phyloP scores from a whole-genome alignment of 1,139 yeast genomes.

The Pneumocystis wakefieldiae region DNA sequence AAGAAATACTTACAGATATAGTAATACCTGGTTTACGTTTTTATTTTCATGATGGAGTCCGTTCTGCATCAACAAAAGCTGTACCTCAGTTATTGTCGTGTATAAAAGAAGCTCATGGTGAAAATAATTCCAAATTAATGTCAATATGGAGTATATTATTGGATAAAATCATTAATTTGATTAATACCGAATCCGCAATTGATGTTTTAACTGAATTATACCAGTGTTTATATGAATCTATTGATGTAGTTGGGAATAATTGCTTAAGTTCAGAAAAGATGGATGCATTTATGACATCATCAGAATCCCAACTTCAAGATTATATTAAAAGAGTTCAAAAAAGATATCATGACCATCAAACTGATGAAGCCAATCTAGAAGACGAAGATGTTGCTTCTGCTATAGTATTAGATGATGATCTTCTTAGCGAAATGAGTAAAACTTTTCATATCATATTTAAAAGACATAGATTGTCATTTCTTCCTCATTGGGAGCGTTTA shows the following conservation, averaged over 20 bases:
- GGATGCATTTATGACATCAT: slow-evolving; percentile 41
- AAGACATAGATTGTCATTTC: slow-evolving; percentile 41
- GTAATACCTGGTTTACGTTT: slow-evolving; percentile 81
- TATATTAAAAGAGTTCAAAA: slow-evolving; percentile 56
- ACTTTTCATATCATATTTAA: slow-evolving; percentile 63
- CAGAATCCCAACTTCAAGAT: slow-evolving; percentile 49
- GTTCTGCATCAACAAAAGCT: slow-evolving; percentile 75
- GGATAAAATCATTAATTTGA: slow-evolving; percentile 50
- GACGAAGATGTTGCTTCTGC: slow-evolving; percentile 51
- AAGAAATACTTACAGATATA: slow-evolving; percentile 61
- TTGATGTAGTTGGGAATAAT: slow-evolving; percentile 51
- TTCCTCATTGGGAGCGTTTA: slow-evolving; percentile 45
- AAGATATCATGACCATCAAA: slow-evolving; percentile 55
- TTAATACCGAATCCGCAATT: slow-evolving; percentile 66
- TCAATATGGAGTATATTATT: slow-evolving; percentile 62
- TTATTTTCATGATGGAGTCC: slow-evolving; percentile 85
- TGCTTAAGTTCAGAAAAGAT: slow-evolving; percentile 44
- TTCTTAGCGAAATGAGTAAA: slow-evolving; percentile 59
- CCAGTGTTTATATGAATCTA: slow-evolving; percentile 51
- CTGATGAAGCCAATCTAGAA: slow-evolving; percentile 38
- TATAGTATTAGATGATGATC: slow-evolving; percentile 70
- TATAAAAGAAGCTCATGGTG: slow-evolving; percentile 42
- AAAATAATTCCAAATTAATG: slow-evolving; percentile 35
- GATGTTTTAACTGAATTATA: slow-evolving; percentile 72
- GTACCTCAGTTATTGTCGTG: slow-evolving; percentile 64